Percentiles rank a stretch among this genome's conserved stretches.
phyloP scores from a whole-genome alignment of 2,329 filamentous ascomycete genomes.

The Stagonosporopsis cucurbitacearum region DNA sequence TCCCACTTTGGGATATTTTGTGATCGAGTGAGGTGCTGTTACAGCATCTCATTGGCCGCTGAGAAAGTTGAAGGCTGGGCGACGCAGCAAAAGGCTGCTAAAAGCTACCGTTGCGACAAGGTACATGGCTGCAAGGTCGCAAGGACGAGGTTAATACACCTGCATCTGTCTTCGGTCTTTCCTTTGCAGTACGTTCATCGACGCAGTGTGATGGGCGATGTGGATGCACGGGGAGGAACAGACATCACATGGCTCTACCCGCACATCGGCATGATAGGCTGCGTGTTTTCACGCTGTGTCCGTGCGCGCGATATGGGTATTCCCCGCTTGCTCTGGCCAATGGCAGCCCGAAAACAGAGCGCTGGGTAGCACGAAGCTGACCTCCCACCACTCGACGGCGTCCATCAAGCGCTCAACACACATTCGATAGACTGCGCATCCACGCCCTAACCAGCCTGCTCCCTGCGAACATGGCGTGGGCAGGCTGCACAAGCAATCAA shows the following conservation, averaged over 20 bases:
- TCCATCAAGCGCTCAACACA: conserved; percentile 44
- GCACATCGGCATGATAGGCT: conserved; percentile 28
- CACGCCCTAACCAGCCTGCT: conserved; percentile 36
- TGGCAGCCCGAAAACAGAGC: conserved; percentile 25
- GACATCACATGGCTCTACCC: conserved; percentile 38
- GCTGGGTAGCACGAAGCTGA: conserved; percentile 36
- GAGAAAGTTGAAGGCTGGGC: conserved; percentile 31
- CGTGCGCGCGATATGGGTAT: conserved; percentile 30
- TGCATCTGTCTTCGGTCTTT: conserved; percentile 20
- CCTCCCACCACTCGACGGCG: conserved; percentile 42
- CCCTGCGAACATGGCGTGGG: conserved; percentile 38
- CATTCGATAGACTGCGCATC: conserved; percentile 46
- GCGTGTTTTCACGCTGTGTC: conserved; percentile 36
- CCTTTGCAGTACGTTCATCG: conserved; percentile 18
- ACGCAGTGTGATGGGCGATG: conserved; percentile 44
- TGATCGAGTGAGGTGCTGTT: conserved; percentile 22
- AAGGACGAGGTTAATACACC: conserved; percentile 18
- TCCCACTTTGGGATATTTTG: conserved; percentile 40
- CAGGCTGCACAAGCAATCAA: conserved; percentile 45
- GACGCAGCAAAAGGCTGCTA: conserved; percentile 39
- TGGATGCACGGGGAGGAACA: conserved; percentile 33
- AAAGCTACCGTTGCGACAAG: conserved; percentile 39
- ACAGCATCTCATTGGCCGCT: conserved; percentile 6
- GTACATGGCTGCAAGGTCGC: conserved; percentile 22
- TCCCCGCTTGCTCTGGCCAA: conserved; percentile 35